Conservation (phyloP, 306 rosid species). For the Prunus dulcis region DNA sequence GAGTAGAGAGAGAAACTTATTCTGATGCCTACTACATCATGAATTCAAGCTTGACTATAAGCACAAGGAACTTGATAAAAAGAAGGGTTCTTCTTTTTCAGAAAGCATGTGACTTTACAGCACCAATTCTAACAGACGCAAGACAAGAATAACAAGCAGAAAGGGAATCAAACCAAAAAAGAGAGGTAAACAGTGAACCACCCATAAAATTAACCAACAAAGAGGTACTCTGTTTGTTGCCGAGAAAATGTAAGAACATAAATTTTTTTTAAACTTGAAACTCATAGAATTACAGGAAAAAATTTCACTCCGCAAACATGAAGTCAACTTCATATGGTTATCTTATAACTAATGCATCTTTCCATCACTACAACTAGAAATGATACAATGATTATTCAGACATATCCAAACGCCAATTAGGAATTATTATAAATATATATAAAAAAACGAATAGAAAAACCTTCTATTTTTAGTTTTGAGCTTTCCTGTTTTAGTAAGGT, state of each 20-base stretch:
- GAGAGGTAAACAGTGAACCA: conserved; percentile 12
- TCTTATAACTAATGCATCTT: neutral
- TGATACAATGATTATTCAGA: neutral
- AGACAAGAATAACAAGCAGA: conserved; percentile 32
- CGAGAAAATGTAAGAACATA: conserved; percentile 5
- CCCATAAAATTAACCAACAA: neutral
- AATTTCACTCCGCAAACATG: too few species aligned
- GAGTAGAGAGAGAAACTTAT: neutral
- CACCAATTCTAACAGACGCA: conserved; percentile 28
- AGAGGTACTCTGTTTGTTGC: conserved; percentile 18
- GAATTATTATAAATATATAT: neutral
- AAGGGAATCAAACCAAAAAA: neutral
- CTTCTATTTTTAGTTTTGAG: neutral
- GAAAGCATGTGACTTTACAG: conserved; percentile 32
- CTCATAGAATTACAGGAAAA: too few species aligned
- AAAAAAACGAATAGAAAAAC: neutral
- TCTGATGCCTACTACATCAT: conserved; percentile 19
- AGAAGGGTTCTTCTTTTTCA: conserved; percentile 30
- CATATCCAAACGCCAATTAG: neutral
- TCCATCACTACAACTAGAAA: neutral
- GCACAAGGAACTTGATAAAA: conserved; percentile 30
- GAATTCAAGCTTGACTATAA: conserved; percentile 18
- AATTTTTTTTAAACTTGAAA: neutral
- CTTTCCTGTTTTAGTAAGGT: neutral
- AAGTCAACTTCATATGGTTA: conserved; percentile 1